Percentiles rank a stretch among this genome's conserved stretches.
These are phyloP conservation scores for Tolypocladium inflatum DNA, from an alignment of 2,329 filamentous ascomycete species.

Conservation along the genomic window DNA sequence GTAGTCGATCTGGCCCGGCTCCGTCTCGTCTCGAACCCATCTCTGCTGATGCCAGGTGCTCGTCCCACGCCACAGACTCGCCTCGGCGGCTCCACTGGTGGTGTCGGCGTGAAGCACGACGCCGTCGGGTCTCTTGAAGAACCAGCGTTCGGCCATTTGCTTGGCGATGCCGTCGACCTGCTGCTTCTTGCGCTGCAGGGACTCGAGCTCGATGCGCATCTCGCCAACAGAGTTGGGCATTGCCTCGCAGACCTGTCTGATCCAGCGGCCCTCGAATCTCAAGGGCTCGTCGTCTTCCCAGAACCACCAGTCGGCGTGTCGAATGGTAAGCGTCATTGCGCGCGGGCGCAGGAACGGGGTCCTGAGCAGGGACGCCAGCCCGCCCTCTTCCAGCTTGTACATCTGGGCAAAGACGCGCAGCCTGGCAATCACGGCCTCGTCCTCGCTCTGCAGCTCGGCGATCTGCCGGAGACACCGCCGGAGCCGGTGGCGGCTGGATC, in stretches of 20 bases:
- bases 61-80: conserved; percentile 32
- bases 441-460: conserved; percentile 10
- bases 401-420: conserved; percentile 34
- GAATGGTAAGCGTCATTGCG: conserved; percentile 32
- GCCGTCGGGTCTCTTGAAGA: conserved; percentile 23
- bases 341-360: conserved; percentile 21
- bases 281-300: conserved; percentile 30
- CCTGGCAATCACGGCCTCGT: conserved; percentile 15
- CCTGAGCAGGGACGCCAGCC: conserved; percentile 15
- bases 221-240: conserved; percentile 25
- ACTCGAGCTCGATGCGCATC: conserved; percentile 37
- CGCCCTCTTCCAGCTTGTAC: conserved; percentile 22
- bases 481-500: conserved; percentile 3
- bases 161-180: conserved; percentile 35
- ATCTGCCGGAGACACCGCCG: conserved; percentile 8
- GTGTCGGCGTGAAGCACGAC: conserved; percentile 18
- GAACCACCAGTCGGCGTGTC: conserved; percentile 39
- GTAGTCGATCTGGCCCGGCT: conserved; percentile 29
- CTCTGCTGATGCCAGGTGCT: conserved; percentile 27
- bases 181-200: conserved; percentile 30
- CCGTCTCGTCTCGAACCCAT: conserved; percentile 33
- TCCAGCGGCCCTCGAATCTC: conserved; percentile 25
- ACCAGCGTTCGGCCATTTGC: conserved; percentile 23
- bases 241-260: conserved; percentile 10
- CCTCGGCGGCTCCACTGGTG: conserved; percentile 11